Percentiles rank a stretch among this genome's conserved stretches.
Evolutionary conservation across 2,329 filamentous ascomycete genomes (phyloP).

Genomic region (Aspergillus phoenicis): DNA sequence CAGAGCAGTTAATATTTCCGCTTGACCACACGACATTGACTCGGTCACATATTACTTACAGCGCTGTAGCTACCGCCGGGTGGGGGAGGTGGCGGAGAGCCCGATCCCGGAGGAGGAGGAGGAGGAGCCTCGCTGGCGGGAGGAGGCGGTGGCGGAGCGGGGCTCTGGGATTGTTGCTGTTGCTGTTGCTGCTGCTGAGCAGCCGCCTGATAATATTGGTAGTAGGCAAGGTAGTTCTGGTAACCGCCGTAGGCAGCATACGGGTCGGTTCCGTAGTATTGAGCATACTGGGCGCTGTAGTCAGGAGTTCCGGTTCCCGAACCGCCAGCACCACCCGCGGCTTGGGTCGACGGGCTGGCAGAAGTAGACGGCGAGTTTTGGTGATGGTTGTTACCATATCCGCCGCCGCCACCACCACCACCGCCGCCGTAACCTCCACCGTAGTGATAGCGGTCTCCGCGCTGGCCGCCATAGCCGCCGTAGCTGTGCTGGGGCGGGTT

Average conservation of each 20-base stretch:
- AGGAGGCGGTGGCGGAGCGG: constrained; percentile 58
- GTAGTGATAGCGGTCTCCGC: constrained; percentile 49
- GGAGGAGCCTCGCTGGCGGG: constrained; percentile 57
- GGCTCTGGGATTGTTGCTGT: constrained; percentile 46
- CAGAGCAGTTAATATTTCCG: background rate
- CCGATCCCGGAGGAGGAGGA: constrained; percentile 65
- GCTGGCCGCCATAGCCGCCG: constrained; percentile 53
- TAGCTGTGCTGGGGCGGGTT: constrained; percentile 69
- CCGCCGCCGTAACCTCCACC: constrained; percentile 44
- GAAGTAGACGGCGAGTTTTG: constrained; percentile 46
- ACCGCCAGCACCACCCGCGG: constrained; percentile 37
- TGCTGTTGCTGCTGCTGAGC: constrained; percentile 52
- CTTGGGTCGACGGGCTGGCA: constrained; percentile 48
- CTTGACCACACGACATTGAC: background rate
- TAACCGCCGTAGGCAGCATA: constrained; percentile 93
- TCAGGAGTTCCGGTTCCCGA: constrained; percentile 53
- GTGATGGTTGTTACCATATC: constrained; percentile 38
- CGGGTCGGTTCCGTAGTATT: constrained; percentile 78
- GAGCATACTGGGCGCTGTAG: constrained; percentile 79
- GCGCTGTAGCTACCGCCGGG: constrained; percentile 64
- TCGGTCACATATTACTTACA: constrained; percentile 45
- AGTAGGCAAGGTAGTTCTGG: constrained; percentile 65
- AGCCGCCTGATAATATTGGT: constrained; percentile 70
- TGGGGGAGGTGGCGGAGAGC: constrained; percentile 58
- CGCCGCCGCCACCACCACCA: constrained; percentile 38